phyloP scores from a whole-genome alignment of 768 basidiomycete species.

The Sporobolomyces roseus region DNA sequence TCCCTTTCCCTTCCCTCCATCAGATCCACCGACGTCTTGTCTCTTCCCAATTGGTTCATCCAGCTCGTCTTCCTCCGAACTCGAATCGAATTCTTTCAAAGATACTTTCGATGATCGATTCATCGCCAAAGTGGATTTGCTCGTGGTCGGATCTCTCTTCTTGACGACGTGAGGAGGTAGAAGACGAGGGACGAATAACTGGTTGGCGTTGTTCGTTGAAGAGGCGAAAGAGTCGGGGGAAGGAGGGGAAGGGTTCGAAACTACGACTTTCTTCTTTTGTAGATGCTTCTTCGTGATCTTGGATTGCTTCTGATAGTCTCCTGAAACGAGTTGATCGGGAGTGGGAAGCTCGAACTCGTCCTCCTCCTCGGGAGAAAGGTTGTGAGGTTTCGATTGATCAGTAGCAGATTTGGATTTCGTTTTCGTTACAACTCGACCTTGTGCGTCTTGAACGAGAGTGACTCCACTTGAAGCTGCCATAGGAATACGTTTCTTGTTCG shows the following conservation, averaged over 20 bases:
- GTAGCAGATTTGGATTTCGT: constrained; percentile 1
- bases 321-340: constrained; percentile 17
- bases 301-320: background rate
- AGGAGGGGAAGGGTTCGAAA: background rate
- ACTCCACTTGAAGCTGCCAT: constrained; percentile 1
- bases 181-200: background rate
- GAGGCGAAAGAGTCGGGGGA: background rate
- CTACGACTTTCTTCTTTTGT: background rate
- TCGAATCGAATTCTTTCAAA: constrained; percentile 4
- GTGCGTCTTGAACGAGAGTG: background rate
- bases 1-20: background rate
- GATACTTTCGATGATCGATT: background rate
- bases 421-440: background rate
- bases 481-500: constrained; percentile 6
- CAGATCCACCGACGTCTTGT: background rate
- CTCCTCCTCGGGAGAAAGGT: background rate
- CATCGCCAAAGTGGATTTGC: background rate
- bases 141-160: background rate
- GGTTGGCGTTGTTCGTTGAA: background rate
- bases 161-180: background rate
- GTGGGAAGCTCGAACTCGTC: constrained; percentile 3
- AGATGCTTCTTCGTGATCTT: background rate
- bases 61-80: background rate
- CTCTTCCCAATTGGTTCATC: background rate
- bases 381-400: background rate